Evolutionary conservation across 192 early-diverging fungal genomes (phyloP).

Genomic region (Coemansia sp.): DNA sequence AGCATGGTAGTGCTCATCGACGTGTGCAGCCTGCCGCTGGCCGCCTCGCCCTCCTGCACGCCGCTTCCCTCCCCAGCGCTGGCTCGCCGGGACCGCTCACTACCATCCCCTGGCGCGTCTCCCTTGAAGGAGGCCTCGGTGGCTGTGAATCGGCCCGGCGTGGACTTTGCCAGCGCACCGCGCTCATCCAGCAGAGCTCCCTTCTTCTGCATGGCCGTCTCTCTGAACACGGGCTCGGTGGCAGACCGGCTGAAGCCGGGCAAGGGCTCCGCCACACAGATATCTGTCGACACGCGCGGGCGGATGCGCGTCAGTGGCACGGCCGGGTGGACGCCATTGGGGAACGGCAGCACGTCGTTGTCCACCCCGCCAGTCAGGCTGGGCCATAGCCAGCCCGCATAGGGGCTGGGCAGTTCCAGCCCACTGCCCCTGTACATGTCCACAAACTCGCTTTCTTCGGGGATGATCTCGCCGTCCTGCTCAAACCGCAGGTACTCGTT

Average conservation of each 20-base stretch:
- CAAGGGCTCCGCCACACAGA: constrained; percentile 22
- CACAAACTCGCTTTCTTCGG: constrained; percentile 50
- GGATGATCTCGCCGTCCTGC: constrained; percentile 48
- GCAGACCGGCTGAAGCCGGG: constrained; percentile 12
- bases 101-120: neutral
- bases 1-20: constrained; percentile 14
- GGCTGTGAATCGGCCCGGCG: neutral
- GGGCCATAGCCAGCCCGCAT: constrained; percentile 41
- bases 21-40: neutral
- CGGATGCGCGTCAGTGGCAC: constrained; percentile 12
- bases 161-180: neutral
- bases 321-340: constrained; percentile 27
- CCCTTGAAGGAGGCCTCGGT: neutral
- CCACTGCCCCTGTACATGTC: constrained; percentile 24
- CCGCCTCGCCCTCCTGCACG: neutral
- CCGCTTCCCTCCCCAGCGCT: neutral
- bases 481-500: constrained; percentile 67
- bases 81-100: neutral
- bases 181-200: neutral
- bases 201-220: neutral
- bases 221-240: constrained; percentile 7
- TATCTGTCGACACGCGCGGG: constrained; percentile 5
- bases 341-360: constrained; percentile 24
- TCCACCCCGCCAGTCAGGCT: neutral
- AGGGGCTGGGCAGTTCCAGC: constrained; percentile 29